phyloP scores from a whole-genome alignment of 495 filamentous ascomycete species.

The Astrothelium subdiscretum region DNA sequence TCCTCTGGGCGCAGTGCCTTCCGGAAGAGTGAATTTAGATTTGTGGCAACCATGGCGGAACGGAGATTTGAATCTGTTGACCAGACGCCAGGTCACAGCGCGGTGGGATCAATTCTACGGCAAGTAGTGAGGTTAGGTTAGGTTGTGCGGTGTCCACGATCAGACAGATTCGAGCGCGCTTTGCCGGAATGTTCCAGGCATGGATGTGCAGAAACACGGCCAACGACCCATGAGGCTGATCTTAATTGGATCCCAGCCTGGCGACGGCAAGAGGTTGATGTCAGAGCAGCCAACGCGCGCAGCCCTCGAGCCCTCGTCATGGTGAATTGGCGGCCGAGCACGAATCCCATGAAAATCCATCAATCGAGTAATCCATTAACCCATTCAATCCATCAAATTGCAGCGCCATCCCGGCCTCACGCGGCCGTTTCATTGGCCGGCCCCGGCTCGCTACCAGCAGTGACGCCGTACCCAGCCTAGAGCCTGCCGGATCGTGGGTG shows the following conservation, averaged over 20 bases:
- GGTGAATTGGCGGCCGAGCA: neutral
- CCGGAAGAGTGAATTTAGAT: slow-evolving; percentile 1
- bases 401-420: neutral
- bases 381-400: neutral
- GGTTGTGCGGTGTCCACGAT: neutral
- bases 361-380: no score
- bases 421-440: neutral
- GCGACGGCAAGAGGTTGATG: neutral
- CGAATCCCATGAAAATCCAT: neutral
- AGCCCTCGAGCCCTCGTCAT: neutral
- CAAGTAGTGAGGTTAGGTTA: slow-evolving; percentile 3
- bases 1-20: neutral
- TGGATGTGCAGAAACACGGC: slow-evolving; percentile 3
- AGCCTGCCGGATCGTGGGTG: neutral
- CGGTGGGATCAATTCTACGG: slow-evolving; percentile 3
- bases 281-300: slow-evolving; percentile 2
- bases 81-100: slow-evolving; percentile 2
- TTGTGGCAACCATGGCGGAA: slow-evolving; percentile 3
- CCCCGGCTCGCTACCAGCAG: no score
- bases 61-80: slow-evolving; percentile 4
- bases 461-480: neutral
- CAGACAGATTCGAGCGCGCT: neutral
- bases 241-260: neutral
- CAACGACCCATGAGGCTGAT: slow-evolving; percentile 1
- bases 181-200: slow-evolving; percentile 3